Percentiles rank a stretch among this genome's conserved stretches.
Conservation (phyloP, 495 filamentous ascomycete species). For the Hyaloscypha hepaticicola region DNA sequence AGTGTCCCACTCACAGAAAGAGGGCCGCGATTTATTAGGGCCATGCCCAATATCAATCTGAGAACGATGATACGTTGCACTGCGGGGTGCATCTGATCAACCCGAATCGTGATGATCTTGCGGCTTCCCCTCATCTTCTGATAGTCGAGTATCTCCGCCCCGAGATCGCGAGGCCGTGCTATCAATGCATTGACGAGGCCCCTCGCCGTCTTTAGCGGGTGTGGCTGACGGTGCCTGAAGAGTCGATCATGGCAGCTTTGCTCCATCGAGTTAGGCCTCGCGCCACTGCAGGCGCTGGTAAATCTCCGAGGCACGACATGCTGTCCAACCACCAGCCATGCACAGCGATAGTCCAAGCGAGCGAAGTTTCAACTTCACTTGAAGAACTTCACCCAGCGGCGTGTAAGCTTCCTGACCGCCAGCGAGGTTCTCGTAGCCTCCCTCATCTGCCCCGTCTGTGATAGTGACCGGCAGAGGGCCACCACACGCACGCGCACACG, state of each 20-base stretch:
- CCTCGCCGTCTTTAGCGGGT: background rate
- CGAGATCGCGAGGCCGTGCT: too few species aligned
- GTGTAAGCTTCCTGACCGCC: background rate
- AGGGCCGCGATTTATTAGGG: background rate
- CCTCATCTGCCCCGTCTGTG: background rate
- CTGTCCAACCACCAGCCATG: constrained; percentile 11
- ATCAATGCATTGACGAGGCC: background rate
- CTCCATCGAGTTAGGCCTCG: background rate
- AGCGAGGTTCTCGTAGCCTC: background rate
- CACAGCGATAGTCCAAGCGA: background rate
- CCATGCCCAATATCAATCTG: background rate
- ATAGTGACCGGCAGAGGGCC: background rate
- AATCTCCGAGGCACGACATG: constrained; percentile 17
- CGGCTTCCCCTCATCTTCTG: constrained; percentile 11
- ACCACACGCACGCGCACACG: too few species aligned
- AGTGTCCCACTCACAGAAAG: background rate
- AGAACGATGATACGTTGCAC: constrained; percentile 2
- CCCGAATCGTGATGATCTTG: background rate
- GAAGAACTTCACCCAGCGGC: constrained; percentile 1
- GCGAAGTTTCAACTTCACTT: constrained; percentile 19
- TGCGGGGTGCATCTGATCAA: constrained; percentile 14
- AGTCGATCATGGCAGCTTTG: background rate
- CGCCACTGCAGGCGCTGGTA: background rate
- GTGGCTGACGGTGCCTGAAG: background rate
- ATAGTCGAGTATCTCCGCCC: background rate